Conservation (phyloP, 805 yeast species). For the Nakazawaea peltata region DNA sequence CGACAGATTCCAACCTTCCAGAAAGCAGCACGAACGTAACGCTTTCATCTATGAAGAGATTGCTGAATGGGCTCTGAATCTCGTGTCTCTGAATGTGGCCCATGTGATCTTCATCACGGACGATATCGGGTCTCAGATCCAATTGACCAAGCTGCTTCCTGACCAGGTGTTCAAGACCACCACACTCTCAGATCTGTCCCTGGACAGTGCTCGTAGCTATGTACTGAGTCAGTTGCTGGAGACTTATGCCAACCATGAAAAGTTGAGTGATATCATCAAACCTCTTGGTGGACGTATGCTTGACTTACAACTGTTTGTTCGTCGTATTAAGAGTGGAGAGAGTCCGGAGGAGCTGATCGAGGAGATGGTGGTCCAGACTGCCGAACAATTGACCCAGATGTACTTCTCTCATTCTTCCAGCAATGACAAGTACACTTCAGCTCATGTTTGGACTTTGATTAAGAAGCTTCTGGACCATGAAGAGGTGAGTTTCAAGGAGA, state of each 20-base stretch:
- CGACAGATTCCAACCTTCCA: conserved; percentile 54
- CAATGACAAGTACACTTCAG: conserved; percentile 44
- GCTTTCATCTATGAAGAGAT: conserved; percentile 63
- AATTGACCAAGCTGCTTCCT: conserved; percentile 68
- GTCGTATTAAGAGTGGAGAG: conserved; percentile 88
- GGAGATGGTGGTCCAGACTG: conserved; percentile 77
- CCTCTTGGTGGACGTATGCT: conserved; percentile 95
- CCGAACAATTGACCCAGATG: conserved; percentile 82
- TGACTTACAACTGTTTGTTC: conserved; percentile 82
- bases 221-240: conserved; percentile 46
- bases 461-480: conserved; percentile 48
- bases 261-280: conserved; percentile 48
- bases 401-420: conserved; percentile 43
- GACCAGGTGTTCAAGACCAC: conserved; percentile 77
- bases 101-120: conserved; percentile 86
- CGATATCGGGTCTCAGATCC: conserved; percentile 70
- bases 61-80: conserved; percentile 83
- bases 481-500: conserved; percentile 38
- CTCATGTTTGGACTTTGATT: conserved; percentile 86
- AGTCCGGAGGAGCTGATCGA: conserved; percentile 64
- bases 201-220: conserved; percentile 59
- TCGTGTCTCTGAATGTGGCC: conserved; percentile 73
- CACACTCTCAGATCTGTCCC: conserved; percentile 74
- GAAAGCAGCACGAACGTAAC: conserved; percentile 47
- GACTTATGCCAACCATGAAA: conserved; percentile 16